Evolutionary conservation across 495 filamentous ascomycete species (phyloP), one percentile per base, ranked within the genome.

Genomic region (Penicillium crystallinum): DNA sequence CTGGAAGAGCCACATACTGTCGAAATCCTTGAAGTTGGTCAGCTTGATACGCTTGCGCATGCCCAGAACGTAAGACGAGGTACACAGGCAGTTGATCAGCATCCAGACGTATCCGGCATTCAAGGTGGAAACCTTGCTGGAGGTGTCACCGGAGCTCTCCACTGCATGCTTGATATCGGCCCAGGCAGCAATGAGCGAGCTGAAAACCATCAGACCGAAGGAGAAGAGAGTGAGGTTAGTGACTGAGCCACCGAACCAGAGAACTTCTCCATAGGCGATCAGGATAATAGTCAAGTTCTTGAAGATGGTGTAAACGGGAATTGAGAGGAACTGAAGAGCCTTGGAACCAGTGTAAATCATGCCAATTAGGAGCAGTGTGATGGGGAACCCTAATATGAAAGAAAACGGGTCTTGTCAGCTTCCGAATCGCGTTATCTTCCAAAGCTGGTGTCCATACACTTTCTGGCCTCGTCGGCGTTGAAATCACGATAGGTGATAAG

Each of bases 301-400:
- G 82, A 99, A 99, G 70, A 99, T 99, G 44, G 93, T 99, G 76
- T 99, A 99, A 4, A 99, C 93, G 11, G 93, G 93, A 46, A 99
- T 95, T 15, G 90, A 96, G 52, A 99, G 86, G 74, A 84, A 97
- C 70, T 97, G 91, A 43, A 99, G 85, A 18, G 93, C 92, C 75
- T 97, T 97, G 66, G 89, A 91, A 64, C 88, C 84, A 41, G 93
- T 97, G 77, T 97, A 99, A 72, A 97, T 99, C 92, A 97, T 99
- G 59, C 91, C 91, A 68, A 99, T 95, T 53, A 99, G 85, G 49
- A 97, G 85, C 37, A 97, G 77, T 40, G 95, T 97, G 65, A 99
- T 90, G 36, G 93, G 93, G 69, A 99, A 99, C 93, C 91, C 90
- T 96, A 62, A 33, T 25, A 40, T 49, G 6, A 55, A 30, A 52